Conservation (phyloP, 495 filamentous ascomycete genomes). For the Lasiosphaeriaceae sp. region DNA sequence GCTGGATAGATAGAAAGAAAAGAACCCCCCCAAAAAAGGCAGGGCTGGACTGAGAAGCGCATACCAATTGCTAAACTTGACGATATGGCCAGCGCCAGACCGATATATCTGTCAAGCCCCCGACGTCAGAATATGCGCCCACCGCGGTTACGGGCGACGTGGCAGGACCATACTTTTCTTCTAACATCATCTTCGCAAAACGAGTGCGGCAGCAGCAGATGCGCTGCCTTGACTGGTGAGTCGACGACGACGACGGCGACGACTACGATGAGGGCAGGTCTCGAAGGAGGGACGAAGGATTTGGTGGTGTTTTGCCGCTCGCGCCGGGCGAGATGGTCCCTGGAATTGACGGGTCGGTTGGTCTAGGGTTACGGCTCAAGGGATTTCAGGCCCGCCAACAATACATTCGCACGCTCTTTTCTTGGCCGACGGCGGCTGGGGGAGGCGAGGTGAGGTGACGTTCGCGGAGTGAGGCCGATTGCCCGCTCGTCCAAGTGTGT, state of each 20-base stretch:
- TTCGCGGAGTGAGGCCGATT: not conserved
- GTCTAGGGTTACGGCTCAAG: not conserved
- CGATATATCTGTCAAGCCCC: constrained; percentile 68
- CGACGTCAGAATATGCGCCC: constrained; percentile 17
- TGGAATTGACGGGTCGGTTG: not conserved
- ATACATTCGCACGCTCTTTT: constrained; percentile 10
- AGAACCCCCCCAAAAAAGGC: too few species aligned
- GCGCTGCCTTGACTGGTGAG: constrained; percentile 17
- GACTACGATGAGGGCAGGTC: too few species aligned
- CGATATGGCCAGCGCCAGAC: constrained; percentile 79
- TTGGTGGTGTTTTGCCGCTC: constrained; percentile 4
- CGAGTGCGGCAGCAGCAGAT: constrained; percentile 33
- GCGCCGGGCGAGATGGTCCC: constrained; percentile 15
- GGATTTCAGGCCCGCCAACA: constrained; percentile 4
- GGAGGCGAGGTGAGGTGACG: too few species aligned
- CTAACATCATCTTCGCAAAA: constrained; percentile 61
- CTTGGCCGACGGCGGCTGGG: not conserved
- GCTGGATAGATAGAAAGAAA: not conserved
- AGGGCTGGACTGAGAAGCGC: constrained; percentile 24
- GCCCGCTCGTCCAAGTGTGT: not conserved
- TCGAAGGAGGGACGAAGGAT: constrained; percentile 1
- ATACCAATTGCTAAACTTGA: constrained; percentile 92
- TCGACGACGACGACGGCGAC: constrained; percentile 10
- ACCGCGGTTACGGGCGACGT: not conserved
- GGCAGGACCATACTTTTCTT: constrained; percentile 64